Base-by-base conservation (phyloP, 441 rosid species). In the Populus trichocarpa region DNA sequence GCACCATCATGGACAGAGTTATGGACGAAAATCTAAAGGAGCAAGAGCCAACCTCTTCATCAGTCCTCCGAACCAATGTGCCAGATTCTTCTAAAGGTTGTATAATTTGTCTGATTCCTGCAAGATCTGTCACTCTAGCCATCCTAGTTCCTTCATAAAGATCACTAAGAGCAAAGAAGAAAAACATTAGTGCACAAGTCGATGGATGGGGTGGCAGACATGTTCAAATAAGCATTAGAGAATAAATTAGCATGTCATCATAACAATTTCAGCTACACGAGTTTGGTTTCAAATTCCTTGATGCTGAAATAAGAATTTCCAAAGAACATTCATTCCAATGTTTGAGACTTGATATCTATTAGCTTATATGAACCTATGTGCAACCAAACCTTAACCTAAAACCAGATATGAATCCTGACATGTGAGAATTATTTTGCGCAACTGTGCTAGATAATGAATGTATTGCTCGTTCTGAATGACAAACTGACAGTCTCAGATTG, bases 71-170 rank as follows among this genome's bases (percentile, higher is more conserved):
- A 46, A 96, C 86, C 85, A 96, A 81, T 71, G 83, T 82, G 46
- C 97, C 97, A 68, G 92, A 82, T 73, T 92, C 93, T 84, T 89
- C 95, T 53, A 94, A 76, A 73, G 99, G 97, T 77, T 81, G 85
- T 79, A 96, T 72, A 59, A 94, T 80, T 57, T 88, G 88, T 85
- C 86, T 91, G 53, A 94, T 96, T 79, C 98, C 97, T 74, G 84
- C 35, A 53, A 92, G 83, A 85, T 96, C 99, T 6, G 88, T 80
- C 74, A 79, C 86, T 78, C 80, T 88, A 0, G 98, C 97, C 86
- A 87, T 89, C 75, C 98, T 85, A 26, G 97, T 88, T 74, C 97
- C 98, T 86, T 94, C 97, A 50, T 94, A 94, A 68, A 92, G 86
- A 85, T 94, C 98, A 81, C 98, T 94, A 71, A 67, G 46, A 63